Base-by-base conservation (phyloP, 2,329 filamentous ascomycete genomes). In the Hypoxylon sp. region DNA sequence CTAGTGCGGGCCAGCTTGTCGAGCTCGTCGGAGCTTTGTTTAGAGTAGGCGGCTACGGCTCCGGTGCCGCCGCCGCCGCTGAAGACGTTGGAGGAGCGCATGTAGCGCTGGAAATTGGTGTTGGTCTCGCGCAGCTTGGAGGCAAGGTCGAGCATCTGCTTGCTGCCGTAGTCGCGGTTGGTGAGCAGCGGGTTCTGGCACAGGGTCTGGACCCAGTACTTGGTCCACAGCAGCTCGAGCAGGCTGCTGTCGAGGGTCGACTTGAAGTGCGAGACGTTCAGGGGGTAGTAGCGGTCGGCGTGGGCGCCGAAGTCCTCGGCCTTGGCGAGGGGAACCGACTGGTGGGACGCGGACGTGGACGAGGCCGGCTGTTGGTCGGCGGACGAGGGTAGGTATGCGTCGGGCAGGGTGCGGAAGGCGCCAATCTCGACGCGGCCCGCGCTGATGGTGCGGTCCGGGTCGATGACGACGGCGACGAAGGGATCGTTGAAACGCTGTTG, bases 151-250 rank as follows among this genome's bases (percentile, higher is more conserved):
- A 88, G 80, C 77, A 99, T 95, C 75, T 97, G 93, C 75, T 93
- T 95, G 69, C 89, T 96, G 48, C 88, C 89, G 72, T 93, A 99
- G 67, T 97, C 94, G 62, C 93, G 90, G 71, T 97, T 98, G 53
- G 91, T 92, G 68, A 96, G 88, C 3, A 97, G 83, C 18, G 94
- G 93, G 67, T 88, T 95, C 68, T 96, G 91, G 26, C 92, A 96
- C 17, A 99, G 84, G 4, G 95, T 99, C 71, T 96, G 91, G 27
- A 97, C 93, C 95, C 92, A 97, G 81, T 99, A 99, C 76, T 98
- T 98, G 80, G 97, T 97, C 95, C 95, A 98, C 24, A 99, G 81
- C 48, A 92, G 83, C 70, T 96, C 91, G 4, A 99, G 81, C 20
- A 99, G 82, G 68, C 92, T 89, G 1, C 88, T 84, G 76, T 99